phyloP scores from a whole-genome alignment of 768 basidiomycete species.

The Inosperma sp. region DNA sequence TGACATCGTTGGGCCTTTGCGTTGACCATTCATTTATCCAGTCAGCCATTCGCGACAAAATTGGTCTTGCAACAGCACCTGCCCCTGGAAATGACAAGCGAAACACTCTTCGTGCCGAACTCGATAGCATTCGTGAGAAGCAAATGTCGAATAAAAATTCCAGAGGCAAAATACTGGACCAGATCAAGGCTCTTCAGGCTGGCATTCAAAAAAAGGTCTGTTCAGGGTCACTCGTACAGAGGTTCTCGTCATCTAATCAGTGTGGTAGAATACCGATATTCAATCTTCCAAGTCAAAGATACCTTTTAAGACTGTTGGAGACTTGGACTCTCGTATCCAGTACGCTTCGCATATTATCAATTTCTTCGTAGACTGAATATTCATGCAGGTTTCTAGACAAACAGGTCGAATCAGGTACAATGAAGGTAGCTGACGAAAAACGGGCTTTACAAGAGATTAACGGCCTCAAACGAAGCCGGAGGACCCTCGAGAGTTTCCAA shows the following conservation, averaged over 20 bases:
- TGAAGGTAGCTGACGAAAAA: conserved; percentile 96
- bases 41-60: conserved; percentile 73
- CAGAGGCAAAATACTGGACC: conserved; percentile 67
- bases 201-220: conserved; percentile 74
- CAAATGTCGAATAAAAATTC: conserved; percentile 75
- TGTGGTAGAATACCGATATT: conserved; percentile 73
- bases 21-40: conserved; percentile 28
- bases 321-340: conserved; percentile 86
- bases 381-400: conserved; percentile 68
- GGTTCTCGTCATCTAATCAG: conserved; percentile 7
- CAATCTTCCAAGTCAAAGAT: conserved; percentile 76
- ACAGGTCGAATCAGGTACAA: conserved; percentile 85
- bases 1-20: conserved; percentile 7
- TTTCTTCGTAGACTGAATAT: conserved; percentile 9
- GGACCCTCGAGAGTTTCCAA: conserved; percentile 76
- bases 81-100: conserved; percentile 68
- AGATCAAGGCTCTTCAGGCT: conserved; percentile 74
- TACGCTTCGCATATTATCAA: conserved; percentile 34
- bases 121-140: conserved; percentile 70
- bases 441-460: conserved; percentile 89
- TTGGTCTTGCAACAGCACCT: conserved; percentile 55
- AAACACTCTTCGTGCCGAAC: conserved; percentile 67
- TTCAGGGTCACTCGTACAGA: neutral
- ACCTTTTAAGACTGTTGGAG: conserved; percentile 73
- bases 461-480: conserved; percentile 63